A percentile compares a stretch with the other conserved stretches of the same genome.
These are phyloP conservation scores for Fallopia convolvulus DNA, from an alignment of 148 eudicot genomes.

Conservation along the genomic window DNA sequence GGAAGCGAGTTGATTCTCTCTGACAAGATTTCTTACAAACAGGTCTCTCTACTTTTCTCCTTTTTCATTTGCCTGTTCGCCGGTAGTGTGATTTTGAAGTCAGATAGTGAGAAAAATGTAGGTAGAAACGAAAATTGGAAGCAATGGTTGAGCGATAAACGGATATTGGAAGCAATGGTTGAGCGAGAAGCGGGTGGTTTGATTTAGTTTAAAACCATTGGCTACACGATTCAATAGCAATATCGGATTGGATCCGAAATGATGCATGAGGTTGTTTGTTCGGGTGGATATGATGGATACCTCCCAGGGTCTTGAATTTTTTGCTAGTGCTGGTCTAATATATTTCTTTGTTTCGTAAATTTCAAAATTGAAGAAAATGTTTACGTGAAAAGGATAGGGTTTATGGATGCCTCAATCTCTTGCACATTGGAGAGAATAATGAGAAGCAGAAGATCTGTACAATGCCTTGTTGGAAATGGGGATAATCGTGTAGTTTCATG, in stretches of 20 bases:
- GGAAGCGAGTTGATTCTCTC: background rate
- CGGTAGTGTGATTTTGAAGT: background rate
- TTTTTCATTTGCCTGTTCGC: background rate
- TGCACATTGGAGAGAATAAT: conserved; percentile 1
- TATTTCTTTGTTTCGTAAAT: background rate
- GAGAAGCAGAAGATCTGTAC: background rate
- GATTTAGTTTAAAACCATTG: background rate
- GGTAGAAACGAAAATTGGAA: background rate
- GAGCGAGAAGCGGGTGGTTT: background rate
- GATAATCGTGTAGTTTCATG: background rate
- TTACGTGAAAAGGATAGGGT: background rate
- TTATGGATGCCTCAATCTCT: background rate
- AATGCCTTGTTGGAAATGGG: background rate
- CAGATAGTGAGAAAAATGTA: background rate
- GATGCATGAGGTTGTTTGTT: background rate
- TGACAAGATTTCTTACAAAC: conserved; percentile 4
- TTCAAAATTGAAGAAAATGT: background rate
- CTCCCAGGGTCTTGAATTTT: background rate
- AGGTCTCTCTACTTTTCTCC: background rate
- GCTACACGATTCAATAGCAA: background rate
- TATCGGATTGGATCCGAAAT: background rate
- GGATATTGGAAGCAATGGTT: background rate
- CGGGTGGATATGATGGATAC: background rate
- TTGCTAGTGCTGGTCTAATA: background rate
- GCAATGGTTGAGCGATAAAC: background rate